These are phyloP conservation scores for Spatholobus suberectus DNA, from an alignment of 306 rosid species.

Conservation along the genomic window DNA sequence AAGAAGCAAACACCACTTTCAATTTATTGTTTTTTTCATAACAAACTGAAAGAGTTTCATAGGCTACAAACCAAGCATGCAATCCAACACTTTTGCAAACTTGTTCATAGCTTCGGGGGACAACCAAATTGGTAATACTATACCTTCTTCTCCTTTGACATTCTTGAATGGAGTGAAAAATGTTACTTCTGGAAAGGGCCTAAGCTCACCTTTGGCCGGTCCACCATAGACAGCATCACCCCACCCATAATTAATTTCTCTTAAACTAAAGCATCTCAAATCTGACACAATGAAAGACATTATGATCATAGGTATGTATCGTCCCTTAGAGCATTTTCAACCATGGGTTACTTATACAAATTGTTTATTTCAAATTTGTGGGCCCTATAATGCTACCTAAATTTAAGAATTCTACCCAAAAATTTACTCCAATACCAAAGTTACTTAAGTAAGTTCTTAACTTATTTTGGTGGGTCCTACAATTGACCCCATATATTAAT, in stretches of 20 bases:
- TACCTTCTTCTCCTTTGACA: constrained; percentile 46
- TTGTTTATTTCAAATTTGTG: too few relatives aligned
- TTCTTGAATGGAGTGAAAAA: not conserved
- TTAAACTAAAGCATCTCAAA: not conserved
- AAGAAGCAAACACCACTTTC: too few relatives aligned
- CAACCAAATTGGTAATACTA: constrained; percentile 49
- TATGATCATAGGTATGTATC: not conserved
- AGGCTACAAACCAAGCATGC: not conserved
- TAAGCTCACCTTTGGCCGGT: constrained; percentile 16
- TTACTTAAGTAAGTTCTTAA: too few relatives aligned
- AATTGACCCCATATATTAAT: too few relatives aligned
- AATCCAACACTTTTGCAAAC: constrained; percentile 45
- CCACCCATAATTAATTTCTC: constrained; percentile 60
- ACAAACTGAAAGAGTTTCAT: too few relatives aligned
- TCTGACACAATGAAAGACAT: constrained; percentile 44
- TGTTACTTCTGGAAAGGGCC: not conserved
- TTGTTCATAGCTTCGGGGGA: constrained; percentile 50
- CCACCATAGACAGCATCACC: constrained; percentile 52
- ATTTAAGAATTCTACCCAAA: too few relatives aligned
- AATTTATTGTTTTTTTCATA: too few relatives aligned
- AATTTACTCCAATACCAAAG: too few relatives aligned
- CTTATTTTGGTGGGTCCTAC: too few relatives aligned
- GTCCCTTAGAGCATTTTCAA: not conserved
- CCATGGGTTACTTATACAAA: too few relatives aligned
- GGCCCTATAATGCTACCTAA: too few relatives aligned